Evolutionary conservation across 495 filamentous ascomycete genomes (phyloP).

Genomic region (Daldinia bambusicola): DNA sequence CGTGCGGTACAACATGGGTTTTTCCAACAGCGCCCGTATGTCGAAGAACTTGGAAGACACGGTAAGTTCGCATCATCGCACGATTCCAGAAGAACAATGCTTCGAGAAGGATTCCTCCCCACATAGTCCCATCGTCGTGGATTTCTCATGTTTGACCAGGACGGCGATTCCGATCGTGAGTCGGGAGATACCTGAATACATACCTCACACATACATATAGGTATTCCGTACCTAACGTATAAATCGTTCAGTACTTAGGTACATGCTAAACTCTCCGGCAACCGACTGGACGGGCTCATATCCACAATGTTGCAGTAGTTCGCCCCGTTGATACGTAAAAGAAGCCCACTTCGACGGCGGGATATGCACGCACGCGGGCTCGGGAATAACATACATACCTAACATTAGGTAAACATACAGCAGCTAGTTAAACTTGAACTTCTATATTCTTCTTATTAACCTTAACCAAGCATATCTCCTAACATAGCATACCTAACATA

Average conservation of each 20-base stretch:
- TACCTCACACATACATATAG: background rate
- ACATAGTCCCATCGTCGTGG: slow-evolving; percentile 11
- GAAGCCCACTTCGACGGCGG: slow-evolving; percentile 29
- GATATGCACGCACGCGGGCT: slow-evolving; percentile 17
- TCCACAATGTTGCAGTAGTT: slow-evolving; percentile 37
- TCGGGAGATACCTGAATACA: slow-evolving; percentile 14
- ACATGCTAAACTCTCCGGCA: slow-evolving; percentile 11
- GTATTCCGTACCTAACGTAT: too few species aligned
- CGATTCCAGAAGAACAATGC: slow-evolving; percentile 22
- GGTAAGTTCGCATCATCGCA: slow-evolving; percentile 28
- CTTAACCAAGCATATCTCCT: background rate
- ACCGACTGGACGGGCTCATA: slow-evolving; percentile 36
- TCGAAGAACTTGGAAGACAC: slow-evolving; percentile 9
- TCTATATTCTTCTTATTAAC: background rate
- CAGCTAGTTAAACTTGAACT: too few species aligned
- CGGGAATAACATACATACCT: slow-evolving; percentile 6
- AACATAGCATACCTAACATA: too few species aligned
- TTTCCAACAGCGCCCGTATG: background rate
- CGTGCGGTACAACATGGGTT: background rate
- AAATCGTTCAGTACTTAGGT: too few species aligned
- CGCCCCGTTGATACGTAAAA: slow-evolving; percentile 17
- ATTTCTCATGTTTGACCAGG: slow-evolving; percentile 10
- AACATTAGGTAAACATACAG: too few species aligned
- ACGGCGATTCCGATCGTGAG: slow-evolving; percentile 15
- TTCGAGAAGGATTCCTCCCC: slow-evolving; percentile 38